phyloP scores from a whole-genome alignment of 148 eudicot species.

The Cornus florida region DNA sequence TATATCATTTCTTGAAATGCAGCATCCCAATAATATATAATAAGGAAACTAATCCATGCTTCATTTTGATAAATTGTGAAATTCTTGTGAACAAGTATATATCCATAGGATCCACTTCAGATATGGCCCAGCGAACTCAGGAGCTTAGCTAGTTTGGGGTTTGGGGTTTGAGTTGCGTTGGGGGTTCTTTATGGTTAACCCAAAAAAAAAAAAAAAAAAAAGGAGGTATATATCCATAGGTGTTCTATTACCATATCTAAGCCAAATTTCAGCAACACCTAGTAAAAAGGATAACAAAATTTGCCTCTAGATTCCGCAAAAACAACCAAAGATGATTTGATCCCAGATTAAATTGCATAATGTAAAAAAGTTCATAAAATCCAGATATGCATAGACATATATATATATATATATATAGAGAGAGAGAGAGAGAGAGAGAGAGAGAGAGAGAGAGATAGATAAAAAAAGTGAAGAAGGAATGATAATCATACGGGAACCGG shows the following conservation, averaged over 20 bases:
- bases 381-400: no score
- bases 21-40: no score
- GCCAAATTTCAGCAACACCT: not conserved
- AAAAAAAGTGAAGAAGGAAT: not conserved
- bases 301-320: no score
- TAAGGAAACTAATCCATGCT: no score
- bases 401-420: not conserved
- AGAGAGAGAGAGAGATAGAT: not conserved
- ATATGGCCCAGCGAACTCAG: no score
- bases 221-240: not conserved
- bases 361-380: not conserved
- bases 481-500: slow-evolving; percentile 68
- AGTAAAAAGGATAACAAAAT: not conserved
- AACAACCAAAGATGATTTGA: not conserved
- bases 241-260: not conserved
- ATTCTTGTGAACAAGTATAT: not conserved
- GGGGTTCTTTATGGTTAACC: no score
- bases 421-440: not conserved
- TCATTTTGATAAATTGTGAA: no score
- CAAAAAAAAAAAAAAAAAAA: no score
- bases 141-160: no score
- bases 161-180: no score
- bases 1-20: no score
- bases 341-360: not conserved
- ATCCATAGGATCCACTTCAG: no score